These are phyloP conservation scores for Nakaseomyces kungkrabaensis DNA, from an alignment of 1,139 yeast genomes.

Conservation along the genomic window DNA sequence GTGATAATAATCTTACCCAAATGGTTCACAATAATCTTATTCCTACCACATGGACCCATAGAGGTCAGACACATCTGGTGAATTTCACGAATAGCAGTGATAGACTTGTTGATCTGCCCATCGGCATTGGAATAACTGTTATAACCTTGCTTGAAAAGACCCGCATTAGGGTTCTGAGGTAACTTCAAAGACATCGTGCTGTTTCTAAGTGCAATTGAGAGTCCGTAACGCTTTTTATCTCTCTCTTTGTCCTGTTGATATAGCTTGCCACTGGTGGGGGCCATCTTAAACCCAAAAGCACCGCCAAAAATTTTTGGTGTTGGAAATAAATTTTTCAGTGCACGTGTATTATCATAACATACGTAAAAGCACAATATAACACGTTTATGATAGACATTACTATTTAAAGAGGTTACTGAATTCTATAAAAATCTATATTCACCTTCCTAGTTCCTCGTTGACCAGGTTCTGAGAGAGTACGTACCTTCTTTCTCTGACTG, in stretches of 20 bases:
- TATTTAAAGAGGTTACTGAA: too few relatives aligned
- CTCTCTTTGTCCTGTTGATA: too few relatives aligned
- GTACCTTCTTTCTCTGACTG: constrained; percentile 39
- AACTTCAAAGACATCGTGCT: constrained; percentile 63
- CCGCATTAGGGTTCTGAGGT: constrained; percentile 89
- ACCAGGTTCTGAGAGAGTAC: constrained; percentile 43
- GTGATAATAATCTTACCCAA: constrained; percentile 80
- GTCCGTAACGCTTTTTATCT: neutral
- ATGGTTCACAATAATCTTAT: constrained; percentile 85
- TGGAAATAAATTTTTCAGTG: neutral
- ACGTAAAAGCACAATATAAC: neutral
- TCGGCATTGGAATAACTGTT: constrained; percentile 80
- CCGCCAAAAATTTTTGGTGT: too few relatives aligned
- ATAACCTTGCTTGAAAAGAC: constrained; percentile 94
- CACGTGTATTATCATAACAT: neutral
- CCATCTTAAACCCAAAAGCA: too few relatives aligned
- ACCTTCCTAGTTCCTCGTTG: constrained; percentile 18
- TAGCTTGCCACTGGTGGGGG: too few relatives aligned
- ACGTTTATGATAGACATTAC: too few relatives aligned
- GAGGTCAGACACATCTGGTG: constrained; percentile 86
- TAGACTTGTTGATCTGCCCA: constrained; percentile 88
- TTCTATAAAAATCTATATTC: too few relatives aligned
- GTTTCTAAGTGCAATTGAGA: neutral
- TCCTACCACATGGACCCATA: constrained; percentile 96
- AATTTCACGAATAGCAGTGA: constrained; percentile 90